Evolutionary conservation across 78 protist species (phyloP).

Genomic region (Pelomyxa schiedti): DNA sequence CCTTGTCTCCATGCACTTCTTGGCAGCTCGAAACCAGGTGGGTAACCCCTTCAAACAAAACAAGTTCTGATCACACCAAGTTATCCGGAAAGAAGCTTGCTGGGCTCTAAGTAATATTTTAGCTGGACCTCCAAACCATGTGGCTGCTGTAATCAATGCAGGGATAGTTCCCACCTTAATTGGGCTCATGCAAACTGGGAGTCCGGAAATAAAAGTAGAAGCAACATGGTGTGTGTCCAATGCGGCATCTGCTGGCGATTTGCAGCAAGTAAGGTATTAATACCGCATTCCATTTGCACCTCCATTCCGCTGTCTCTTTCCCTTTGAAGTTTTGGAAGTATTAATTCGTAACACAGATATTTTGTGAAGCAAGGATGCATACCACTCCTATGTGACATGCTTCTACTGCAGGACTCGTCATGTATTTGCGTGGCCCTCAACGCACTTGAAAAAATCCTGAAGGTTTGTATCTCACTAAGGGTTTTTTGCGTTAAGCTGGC

Average conservation of each 20-base stretch:
- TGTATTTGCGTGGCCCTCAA: slow-evolving; percentile 79
- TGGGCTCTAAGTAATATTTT: slow-evolving; percentile 97
- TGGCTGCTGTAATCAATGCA: slow-evolving; percentile 79
- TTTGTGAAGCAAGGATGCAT: background rate
- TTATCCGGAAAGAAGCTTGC: slow-evolving; percentile 91
- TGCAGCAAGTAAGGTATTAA: slow-evolving; percentile 65
- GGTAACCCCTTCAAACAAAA: background rate
- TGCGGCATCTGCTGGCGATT: slow-evolving; percentile 79
- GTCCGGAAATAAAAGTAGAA: slow-evolving; percentile 81
- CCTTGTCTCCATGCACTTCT: slow-evolving; percentile 28
- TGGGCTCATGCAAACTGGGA: slow-evolving; percentile 30
- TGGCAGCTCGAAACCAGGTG: slow-evolving; percentile 9
- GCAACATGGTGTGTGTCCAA: slow-evolving; percentile 97
- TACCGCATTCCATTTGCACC: too few relatives aligned
- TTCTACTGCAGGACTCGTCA: slow-evolving; percentile 52
- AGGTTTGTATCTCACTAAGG: slow-evolving; percentile 44
- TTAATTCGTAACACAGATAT: too few relatives aligned
- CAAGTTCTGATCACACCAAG: slow-evolving; percentile 7
- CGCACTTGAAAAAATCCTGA: slow-evolving; percentile 76
- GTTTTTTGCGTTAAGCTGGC: too few relatives aligned
- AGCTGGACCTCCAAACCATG: slow-evolving; percentile 87
- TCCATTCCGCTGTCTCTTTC: too few relatives aligned
- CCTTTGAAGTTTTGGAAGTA: too few relatives aligned
- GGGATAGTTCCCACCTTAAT: slow-evolving; percentile 67
- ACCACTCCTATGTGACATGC: slow-evolving; percentile 76